A percentile compares a stretch with the other conserved stretches of the same genome.
Conservation (phyloP, 2,329 filamentous ascomycete genomes). For the Rutstroemia sp. region DNA sequence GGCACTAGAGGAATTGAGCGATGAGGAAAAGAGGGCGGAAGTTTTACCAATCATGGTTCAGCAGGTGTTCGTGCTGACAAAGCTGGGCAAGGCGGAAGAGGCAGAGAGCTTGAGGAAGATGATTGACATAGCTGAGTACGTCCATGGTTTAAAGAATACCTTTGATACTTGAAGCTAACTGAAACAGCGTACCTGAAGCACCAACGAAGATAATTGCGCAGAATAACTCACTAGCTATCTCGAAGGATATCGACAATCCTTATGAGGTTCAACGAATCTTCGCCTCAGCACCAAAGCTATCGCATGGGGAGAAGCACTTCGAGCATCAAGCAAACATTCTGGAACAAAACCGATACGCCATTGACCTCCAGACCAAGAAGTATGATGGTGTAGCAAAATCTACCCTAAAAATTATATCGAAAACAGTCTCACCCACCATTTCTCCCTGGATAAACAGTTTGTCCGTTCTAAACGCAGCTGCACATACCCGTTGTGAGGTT, state of each 20-base stretch:
- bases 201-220: constrained; percentile 60
- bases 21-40: constrained; percentile 69
- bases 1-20: constrained; percentile 62
- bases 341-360: constrained; percentile 53
- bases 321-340: constrained; percentile 59
- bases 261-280: constrained; percentile 59
- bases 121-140: constrained; percentile 57
- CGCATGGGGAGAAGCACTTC: constrained; percentile 59
- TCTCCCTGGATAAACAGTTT: constrained; percentile 46
- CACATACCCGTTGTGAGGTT: constrained; percentile 54
- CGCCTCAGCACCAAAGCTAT: constrained; percentile 43
- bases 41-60: constrained; percentile 70
- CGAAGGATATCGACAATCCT: constrained; percentile 48
- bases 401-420: constrained; percentile 38
- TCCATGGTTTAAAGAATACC: constrained; percentile 9
- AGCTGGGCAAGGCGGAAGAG: constrained; percentile 58
- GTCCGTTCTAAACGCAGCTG: constrained; percentile 66
- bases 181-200: constrained; percentile 53
- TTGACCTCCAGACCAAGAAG: constrained; percentile 62
- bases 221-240: constrained; percentile 50
- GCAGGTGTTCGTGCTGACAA: constrained; percentile 64
- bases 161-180: constrained; percentile 25
- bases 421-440: constrained; percentile 39
- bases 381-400: constrained; percentile 50
- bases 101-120: constrained; percentile 55